A percentile compares a stretch with the other conserved stretches of the same genome.
Conservation (phyloP, 306 rosid species). For the Vigna reflexopilosa region DNA sequence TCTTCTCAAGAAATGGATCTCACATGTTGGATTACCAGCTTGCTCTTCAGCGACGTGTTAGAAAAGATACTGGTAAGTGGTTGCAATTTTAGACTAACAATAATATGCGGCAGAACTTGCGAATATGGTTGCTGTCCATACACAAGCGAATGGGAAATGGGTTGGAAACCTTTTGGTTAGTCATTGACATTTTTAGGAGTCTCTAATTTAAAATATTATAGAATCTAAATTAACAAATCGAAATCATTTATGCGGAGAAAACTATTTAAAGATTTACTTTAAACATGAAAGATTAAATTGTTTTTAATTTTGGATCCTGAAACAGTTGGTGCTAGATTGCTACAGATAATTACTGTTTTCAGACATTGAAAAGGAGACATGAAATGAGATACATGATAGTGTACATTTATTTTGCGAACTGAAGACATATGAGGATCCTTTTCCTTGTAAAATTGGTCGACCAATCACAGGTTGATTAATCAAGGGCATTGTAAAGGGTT, state of each 20-base stretch:
- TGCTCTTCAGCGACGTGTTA: conserved; percentile 74
- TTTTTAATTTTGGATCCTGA: conserved; percentile 21
- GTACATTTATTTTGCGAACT: conserved; percentile 16
- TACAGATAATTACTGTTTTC: neutral
- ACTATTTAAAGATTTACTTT: conserved; percentile 6
- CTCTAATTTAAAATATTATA: conserved; percentile 27
- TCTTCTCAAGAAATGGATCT: conserved; percentile 92
- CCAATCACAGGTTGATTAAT: conserved; percentile 24
- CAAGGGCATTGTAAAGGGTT: conserved; percentile 14
- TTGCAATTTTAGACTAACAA: conserved; percentile 31
- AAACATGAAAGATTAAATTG: conserved; percentile 27
- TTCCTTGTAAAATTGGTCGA: conserved; percentile 27
- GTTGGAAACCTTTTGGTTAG: conserved; percentile 28
- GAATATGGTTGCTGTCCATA: conserved; percentile 30
- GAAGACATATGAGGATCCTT: conserved; percentile 3
- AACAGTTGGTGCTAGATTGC: conserved; percentile 13
- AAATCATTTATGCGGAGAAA: conserved; percentile 21
- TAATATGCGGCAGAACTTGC: conserved; percentile 16
- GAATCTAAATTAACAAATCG: conserved; percentile 31
- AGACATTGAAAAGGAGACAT: neutral
- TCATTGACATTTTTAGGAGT: conserved; percentile 16
- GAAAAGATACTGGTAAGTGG: conserved; percentile 75
- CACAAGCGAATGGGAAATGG: conserved; percentile 17
- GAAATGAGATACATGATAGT: conserved; percentile 26
- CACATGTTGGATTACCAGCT: conserved; percentile 91